Evolutionary conservation across 352 stramenopile genomes (phyloP), one percentile per base, ranked within the genome.

Genomic region (Phytophthora boehmeriae): DNA sequence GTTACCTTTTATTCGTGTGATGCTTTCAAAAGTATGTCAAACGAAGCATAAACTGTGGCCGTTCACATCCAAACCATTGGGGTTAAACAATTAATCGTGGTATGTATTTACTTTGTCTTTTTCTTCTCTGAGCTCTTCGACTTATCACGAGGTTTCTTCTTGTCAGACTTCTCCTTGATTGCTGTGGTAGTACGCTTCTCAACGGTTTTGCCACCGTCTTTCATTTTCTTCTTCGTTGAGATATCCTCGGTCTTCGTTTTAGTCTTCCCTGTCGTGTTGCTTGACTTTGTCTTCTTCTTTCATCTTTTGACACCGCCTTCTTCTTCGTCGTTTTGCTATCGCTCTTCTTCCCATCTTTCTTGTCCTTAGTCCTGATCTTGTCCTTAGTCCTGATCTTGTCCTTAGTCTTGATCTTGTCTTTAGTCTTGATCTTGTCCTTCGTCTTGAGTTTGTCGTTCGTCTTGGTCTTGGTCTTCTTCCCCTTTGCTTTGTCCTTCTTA

Each of bases 161-260:
- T 43, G 23, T 65, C 49, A n/a, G 56, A 22, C 27, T 57, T 64
- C 22, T 61, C 53, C 39, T 61, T 52, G 20, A 19, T 16, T 28
- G 25, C 17, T 25, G 49, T 54, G 16, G 22, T 32, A 30, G 39
- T 28, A 4, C 30, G 14, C 11, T 50, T 38, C 46, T 64, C 19
- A 5, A 19, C 13, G 14, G 20, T 49, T 14, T 38, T 58, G 8
- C 20, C 30, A 23, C 30, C 39, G 30, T 48, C 53, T n/a, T 43
- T 20, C 63, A 54, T 41, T 54, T 62, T 68, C 9, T 34, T 32
- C 52, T 73, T 72, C 28, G 13, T 48, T 22, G 17, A 19, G 16
- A 47, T n/a, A 9, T 53, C 46, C 25, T 63, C 68, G 41, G 49
- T 66, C 34, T 62, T 44, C 23, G 56, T 50, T 22, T 59, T 68